Evolutionary conservation across 495 filamentous ascomycete species (phyloP).

Genomic region (Hyaloscypha variabilis): DNA sequence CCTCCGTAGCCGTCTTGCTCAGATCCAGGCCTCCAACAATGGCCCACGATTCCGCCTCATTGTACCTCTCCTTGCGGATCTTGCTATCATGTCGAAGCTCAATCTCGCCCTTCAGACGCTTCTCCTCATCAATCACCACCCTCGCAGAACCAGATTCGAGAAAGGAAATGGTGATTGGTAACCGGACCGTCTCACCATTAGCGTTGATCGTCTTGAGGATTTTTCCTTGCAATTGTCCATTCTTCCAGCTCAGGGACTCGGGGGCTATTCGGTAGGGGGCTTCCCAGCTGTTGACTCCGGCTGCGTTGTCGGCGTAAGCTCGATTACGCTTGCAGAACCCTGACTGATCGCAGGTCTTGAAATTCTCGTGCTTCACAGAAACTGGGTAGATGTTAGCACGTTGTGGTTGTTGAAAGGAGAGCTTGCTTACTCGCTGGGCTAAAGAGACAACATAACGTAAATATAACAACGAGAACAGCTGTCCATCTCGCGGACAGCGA

Average conservation of each 20-base stretch:
- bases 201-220: slow-evolving; percentile 74
- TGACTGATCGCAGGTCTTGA: slow-evolving; percentile 93
- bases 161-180: slow-evolving; percentile 87
- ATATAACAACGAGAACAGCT: slow-evolving; percentile 50
- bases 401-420: background rate
- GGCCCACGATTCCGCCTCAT: slow-evolving; percentile 85
- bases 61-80: slow-evolving; percentile 89
- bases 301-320: slow-evolving; percentile 78
- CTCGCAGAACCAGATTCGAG: slow-evolving; percentile 85
- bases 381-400: slow-evolving; percentile 44
- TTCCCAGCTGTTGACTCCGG: slow-evolving; percentile 67
- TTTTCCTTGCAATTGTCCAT: slow-evolving; percentile 77
- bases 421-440: slow-evolving; percentile 50
- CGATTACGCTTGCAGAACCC: slow-evolving; percentile 97
- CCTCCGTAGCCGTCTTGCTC: slow-evolving; percentile 64
- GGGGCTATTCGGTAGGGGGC: slow-evolving; percentile 80
- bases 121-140: slow-evolving; percentile 87
- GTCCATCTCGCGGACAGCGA: slow-evolving; percentile 59
- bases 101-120: slow-evolving; percentile 85
- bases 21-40: slow-evolving; percentile 77
- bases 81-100: slow-evolving; percentile 82
- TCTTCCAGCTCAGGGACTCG: slow-evolving; percentile 70
- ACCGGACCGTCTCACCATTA: slow-evolving; percentile 62
- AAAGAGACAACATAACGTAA: slow-evolving; percentile 46
- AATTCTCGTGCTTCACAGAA: slow-evolving; percentile 90